Percentiles rank a stretch among this genome's conserved stretches.
Evolutionary conservation across 495 filamentous ascomycete genomes (phyloP).

Genomic region (Massariosphaeria phaeospora): DNA sequence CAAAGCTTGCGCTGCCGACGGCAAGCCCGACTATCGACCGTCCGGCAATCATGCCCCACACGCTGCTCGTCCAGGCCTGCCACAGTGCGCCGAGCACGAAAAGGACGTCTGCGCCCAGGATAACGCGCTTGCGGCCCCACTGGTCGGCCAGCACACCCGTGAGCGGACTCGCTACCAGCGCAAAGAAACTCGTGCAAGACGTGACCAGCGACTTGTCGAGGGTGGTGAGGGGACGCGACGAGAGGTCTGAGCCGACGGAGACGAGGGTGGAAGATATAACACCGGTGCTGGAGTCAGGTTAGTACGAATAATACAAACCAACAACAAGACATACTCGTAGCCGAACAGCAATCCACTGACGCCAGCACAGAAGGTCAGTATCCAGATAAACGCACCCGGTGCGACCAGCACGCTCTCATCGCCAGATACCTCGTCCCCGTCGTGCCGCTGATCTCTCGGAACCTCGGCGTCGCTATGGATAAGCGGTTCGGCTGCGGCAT

Average conservation of each 20-base stretch:
- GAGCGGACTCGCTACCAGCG: conserved; percentile 70
- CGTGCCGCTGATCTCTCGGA: background rate
- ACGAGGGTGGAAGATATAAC: conserved; percentile 87
- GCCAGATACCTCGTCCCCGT: conserved; percentile 4
- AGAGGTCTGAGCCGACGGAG: conserved; percentile 71
- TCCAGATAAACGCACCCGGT: conserved; percentile 55
- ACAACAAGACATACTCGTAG: conserved; percentile 54
- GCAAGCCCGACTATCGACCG: conserved; percentile 74
- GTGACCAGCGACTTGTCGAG: conserved; percentile 83
- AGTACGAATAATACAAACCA: background rate
- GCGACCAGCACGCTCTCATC: conserved; percentile 19
- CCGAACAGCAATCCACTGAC: conserved; percentile 86
- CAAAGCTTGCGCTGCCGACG: conserved; percentile 76
- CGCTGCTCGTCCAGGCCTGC: conserved; percentile 61
- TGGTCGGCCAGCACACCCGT: conserved; percentile 70
- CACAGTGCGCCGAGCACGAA: conserved; percentile 70
- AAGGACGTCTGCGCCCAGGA: conserved; percentile 71
- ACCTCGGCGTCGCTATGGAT: conserved; percentile 5
- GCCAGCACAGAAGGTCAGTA: conserved; percentile 72
- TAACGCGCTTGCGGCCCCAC: conserved; percentile 67
- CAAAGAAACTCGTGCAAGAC: conserved; percentile 73
- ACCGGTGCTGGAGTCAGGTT: conserved; percentile 59
- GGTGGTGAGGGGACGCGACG: conserved; percentile 57
- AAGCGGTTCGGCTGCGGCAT: conserved; percentile 20
- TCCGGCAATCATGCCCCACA: conserved; percentile 71